Conservation (phyloP, 495 filamentous ascomycete genomes). For the Geopyxis carbonaria region DNA sequence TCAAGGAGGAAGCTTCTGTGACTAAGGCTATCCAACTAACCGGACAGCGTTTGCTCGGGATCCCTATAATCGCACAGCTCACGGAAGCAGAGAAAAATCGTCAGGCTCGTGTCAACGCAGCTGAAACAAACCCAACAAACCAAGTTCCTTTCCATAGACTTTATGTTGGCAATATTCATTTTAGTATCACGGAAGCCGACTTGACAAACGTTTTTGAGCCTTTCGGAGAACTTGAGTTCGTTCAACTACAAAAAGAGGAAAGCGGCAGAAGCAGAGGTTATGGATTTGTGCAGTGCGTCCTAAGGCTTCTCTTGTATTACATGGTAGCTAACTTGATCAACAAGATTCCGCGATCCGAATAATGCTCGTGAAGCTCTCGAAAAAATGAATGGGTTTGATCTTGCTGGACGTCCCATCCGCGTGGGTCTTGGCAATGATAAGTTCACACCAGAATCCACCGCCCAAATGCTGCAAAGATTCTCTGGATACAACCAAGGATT, state of each 20-base stretch:
- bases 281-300: conserved; percentile 93
- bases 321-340: conserved; percentile 23
- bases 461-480: conserved; percentile 76
- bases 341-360: conserved; percentile 76
- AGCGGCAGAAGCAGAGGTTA: conserved; percentile 82
- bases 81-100: conserved; percentile 99
- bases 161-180: conserved; percentile 99
- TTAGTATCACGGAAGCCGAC: conserved; percentile 95
- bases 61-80: conserved; percentile 94
- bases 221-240: conserved; percentile 94
- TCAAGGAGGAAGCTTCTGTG: conserved; percentile 91
- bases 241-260: conserved; percentile 92
- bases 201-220: conserved; percentile 94
- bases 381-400: conserved; percentile 99
- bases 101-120: conserved; percentile 72
- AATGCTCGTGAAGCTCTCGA: conserved; percentile 87
- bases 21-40: conserved; percentile 90
- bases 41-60: conserved; percentile 94
- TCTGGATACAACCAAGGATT: conserved; percentile 58
- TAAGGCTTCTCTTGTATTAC: not conserved
- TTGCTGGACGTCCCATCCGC: conserved; percentile 91
- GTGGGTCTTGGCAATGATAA: conserved; percentile 99
- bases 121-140: conserved; percentile 43
- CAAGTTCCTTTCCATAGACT: conserved; percentile 93
- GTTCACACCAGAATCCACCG: conserved; percentile 95